These are phyloP conservation scores for Tetratostichococcus sp. DNA, from an alignment of 139 green algal species.

Conservation along the genomic window DNA sequence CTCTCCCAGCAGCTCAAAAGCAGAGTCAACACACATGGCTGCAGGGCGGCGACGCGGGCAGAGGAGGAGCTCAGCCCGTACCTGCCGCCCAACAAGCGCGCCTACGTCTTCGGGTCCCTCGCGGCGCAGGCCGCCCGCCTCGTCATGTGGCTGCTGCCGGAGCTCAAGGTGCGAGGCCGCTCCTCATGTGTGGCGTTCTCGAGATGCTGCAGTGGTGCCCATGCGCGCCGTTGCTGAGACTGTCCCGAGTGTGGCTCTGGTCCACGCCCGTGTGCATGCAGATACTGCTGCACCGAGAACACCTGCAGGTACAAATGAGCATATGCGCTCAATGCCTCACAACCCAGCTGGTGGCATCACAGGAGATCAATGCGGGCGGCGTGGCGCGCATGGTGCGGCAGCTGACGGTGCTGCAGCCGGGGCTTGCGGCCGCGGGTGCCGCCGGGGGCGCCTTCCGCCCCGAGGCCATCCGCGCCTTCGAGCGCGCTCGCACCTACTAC, in stretches of 20 bases:
- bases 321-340: no score
- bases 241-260: no score
- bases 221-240: no score
- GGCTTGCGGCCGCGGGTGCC: slow-evolving; percentile 23
- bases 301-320: no score
- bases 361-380: slow-evolving; percentile 49
- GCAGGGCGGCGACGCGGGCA: slow-evolving; percentile 11
- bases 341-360: no score
- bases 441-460: slow-evolving; percentile 7
- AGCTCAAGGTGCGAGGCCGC: slow-evolving; percentile 13
- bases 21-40: no score
- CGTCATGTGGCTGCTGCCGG: slow-evolving; percentile 53
- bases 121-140: slow-evolving; percentile 37
- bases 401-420: slow-evolving; percentile 51
- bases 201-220: neutral
- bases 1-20: no score
- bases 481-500: slow-evolving; percentile 37
- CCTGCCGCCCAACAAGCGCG: slow-evolving; percentile 30
- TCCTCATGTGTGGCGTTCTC: no score
- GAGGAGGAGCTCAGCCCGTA: slow-evolving; percentile 50
- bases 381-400: slow-evolving; percentile 59
- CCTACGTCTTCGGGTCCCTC: slow-evolving; percentile 56
- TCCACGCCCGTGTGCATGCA: no score
- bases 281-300: no score
- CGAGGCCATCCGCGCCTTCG: slow-evolving; percentile 22